Evolutionary conservation across 2,329 filamentous ascomycete species (phyloP).

Genomic region (Colletotrichum limetticola): DNA sequence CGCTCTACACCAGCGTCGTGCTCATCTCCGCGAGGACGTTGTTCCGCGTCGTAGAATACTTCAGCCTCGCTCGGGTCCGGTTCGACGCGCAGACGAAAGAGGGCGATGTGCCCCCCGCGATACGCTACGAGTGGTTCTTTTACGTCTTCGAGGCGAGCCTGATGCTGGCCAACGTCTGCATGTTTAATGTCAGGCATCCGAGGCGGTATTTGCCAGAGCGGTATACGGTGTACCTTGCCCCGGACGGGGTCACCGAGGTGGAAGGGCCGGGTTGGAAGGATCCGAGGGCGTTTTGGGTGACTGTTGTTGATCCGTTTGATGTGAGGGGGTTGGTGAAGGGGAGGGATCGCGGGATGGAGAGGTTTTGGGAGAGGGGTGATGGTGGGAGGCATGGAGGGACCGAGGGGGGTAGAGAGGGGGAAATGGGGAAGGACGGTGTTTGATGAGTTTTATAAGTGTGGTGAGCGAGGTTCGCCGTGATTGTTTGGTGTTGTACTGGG

Average conservation of each 20-base stretch:
- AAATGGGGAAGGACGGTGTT: not conserved
- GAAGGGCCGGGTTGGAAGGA: conserved; percentile 61
- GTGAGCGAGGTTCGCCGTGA: not conserved
- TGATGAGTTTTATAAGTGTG: not conserved
- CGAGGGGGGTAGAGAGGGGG: not conserved
- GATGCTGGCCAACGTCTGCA: conserved; percentile 61
- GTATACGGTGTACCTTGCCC: conserved; percentile 60
- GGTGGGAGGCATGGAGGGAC: not conserved
- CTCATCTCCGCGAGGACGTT: conserved; percentile 66
- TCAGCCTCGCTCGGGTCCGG: conserved; percentile 55
- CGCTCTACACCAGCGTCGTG: conserved; percentile 60
- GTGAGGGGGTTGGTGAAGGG: conserved; percentile 47
- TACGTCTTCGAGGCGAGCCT: conserved; percentile 66
- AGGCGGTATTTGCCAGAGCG: conserved; percentile 60
- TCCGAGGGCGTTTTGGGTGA: conserved; percentile 53
- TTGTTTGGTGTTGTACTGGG: not conserved
- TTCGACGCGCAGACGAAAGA: conserved; percentile 51
- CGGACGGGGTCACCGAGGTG: conserved; percentile 61
- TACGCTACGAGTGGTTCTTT: conserved; percentile 70
- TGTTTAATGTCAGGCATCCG: conserved; percentile 64
- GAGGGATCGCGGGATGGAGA: conserved; percentile 42
- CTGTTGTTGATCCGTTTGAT: conserved; percentile 55
- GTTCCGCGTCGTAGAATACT: conserved; percentile 70
- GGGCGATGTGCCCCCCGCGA: conserved; percentile 51
- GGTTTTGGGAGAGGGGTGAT: conserved; percentile 48